Percentiles rank a stretch among this genome's conserved stretches.
Evolutionary conservation across 257 asterid genomes (phyloP).

Genomic region (Echites panduratus): DNA sequence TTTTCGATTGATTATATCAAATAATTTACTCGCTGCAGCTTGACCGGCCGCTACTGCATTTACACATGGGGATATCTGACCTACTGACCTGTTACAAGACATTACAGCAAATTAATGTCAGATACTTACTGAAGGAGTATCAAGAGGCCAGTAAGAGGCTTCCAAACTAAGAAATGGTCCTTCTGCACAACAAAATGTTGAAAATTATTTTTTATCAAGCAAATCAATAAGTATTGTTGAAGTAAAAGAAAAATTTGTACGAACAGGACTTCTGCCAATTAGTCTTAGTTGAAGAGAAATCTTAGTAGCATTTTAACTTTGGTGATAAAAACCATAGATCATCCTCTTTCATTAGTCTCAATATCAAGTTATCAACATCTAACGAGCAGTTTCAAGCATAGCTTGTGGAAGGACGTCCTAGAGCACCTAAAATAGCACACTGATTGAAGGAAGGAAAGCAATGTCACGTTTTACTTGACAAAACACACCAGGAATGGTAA

Average conservation of each 20-base stretch:
- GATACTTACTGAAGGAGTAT: neutral
- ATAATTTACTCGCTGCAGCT: conserved; percentile 23
- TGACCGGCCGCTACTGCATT: conserved; percentile 21
- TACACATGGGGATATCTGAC: conserved; percentile 16
- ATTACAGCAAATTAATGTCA: neutral
- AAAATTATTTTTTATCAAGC: neutral
- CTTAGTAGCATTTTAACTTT: neutral
- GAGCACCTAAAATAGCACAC: neutral
- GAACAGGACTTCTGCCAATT: neutral
- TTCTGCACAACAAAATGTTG: neutral
- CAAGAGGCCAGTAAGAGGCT: neutral
- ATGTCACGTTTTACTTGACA: neutral
- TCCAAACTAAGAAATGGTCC: neutral
- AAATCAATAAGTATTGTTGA: neutral
- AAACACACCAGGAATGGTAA: neutral
- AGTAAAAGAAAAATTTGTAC: neutral
- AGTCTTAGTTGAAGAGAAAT: neutral
- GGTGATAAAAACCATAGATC: neutral
- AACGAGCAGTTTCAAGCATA: no score
- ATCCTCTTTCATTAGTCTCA: neutral
- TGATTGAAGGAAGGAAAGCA: neutral
- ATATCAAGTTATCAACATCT: no score
- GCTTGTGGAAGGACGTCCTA: neutral
- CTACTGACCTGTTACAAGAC: conserved; percentile 18
- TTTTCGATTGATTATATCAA: conserved; percentile 15